A percentile compares a stretch with the other conserved stretches of the same genome.
Conservation (phyloP, 805 yeast genomes). For the Metschnikowia dekortorum region DNA sequence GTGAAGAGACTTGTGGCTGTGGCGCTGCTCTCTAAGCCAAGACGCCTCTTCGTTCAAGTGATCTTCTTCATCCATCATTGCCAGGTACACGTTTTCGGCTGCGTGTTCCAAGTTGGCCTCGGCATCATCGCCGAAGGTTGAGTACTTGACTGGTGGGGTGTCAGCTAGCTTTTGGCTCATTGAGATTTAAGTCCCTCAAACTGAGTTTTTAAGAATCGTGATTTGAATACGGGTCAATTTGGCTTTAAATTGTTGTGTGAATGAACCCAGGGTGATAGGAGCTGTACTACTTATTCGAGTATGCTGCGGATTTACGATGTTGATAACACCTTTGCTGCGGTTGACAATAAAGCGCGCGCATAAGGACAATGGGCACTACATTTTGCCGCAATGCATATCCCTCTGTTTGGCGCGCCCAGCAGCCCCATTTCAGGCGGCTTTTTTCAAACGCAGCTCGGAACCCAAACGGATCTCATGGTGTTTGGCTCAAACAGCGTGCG, state of each 20-base stretch:
- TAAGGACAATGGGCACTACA: neutral
- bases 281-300: neutral
- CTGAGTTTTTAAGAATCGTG: neutral
- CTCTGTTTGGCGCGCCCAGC: no score
- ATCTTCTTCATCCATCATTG: slow-evolving; percentile 34
- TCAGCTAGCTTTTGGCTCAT: neutral
- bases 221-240: neutral
- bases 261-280: neutral
- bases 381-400: no score
- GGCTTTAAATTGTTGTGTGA: neutral
- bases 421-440: no score
- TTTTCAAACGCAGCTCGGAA: no score
- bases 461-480: no score
- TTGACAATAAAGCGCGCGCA: neutral
- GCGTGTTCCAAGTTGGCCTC: slow-evolving; percentile 25
- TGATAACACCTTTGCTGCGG: neutral
- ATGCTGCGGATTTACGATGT: neutral
- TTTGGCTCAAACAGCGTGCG: no score
- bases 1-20: slow-evolving; percentile 36
- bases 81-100: slow-evolving; percentile 36
- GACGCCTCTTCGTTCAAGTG: slow-evolving; percentile 38
- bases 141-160: slow-evolving; percentile 2
- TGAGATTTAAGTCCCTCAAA: neutral
- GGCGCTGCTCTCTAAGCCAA: slow-evolving; percentile 48
- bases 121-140: slow-evolving; percentile 7